Evolutionary conservation across 2,329 filamentous ascomycete genomes (phyloP).

Genomic region (Mollisia scopiformis): DNA sequence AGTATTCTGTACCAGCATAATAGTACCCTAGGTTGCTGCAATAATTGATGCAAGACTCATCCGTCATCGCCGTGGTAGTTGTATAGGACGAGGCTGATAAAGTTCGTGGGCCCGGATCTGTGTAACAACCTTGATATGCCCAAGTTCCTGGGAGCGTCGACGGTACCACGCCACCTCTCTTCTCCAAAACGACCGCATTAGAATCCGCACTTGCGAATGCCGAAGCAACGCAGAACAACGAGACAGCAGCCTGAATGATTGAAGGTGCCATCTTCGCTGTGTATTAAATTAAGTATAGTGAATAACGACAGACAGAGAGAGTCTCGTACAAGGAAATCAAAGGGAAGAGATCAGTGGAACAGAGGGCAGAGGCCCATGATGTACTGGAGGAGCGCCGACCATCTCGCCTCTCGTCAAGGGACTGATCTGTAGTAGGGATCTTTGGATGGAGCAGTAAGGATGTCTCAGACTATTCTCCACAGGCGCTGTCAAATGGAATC

Average conservation of each 20-base stretch:
- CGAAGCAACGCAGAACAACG: slow-evolving; percentile 7
- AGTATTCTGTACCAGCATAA: slow-evolving; percentile 35
- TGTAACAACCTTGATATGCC: slow-evolving; percentile 32
- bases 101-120: slow-evolving; percentile 24
- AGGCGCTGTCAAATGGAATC: slow-evolving; percentile 6
- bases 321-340: slow-evolving; percentile 1
- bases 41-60: slow-evolving; percentile 32
- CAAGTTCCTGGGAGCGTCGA: slow-evolving; percentile 25
- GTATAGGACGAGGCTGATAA: slow-evolving; percentile 24
- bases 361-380: slow-evolving; percentile 5
- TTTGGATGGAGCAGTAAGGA: not conserved
- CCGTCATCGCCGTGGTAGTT: slow-evolving; percentile 27
- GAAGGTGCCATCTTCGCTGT: slow-evolving; percentile 18
- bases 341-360: not conserved
- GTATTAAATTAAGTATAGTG: slow-evolving; percentile 5
- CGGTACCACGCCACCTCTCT: slow-evolving; percentile 14
- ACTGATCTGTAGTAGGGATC: slow-evolving; percentile 4
- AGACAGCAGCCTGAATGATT: slow-evolving; percentile 17
- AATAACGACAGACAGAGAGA: slow-evolving; percentile 9
- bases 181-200: slow-evolving; percentile 9
- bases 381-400: slow-evolving; percentile 8
- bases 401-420: not conserved
- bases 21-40: slow-evolving; percentile 26
- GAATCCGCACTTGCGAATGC: slow-evolving; percentile 5
- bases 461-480: slow-evolving; percentile 14